These are phyloP conservation scores for Magnaporthales sp. DNA, from an alignment of 2,329 filamentous ascomycete genomes.

Conservation along the genomic window DNA sequence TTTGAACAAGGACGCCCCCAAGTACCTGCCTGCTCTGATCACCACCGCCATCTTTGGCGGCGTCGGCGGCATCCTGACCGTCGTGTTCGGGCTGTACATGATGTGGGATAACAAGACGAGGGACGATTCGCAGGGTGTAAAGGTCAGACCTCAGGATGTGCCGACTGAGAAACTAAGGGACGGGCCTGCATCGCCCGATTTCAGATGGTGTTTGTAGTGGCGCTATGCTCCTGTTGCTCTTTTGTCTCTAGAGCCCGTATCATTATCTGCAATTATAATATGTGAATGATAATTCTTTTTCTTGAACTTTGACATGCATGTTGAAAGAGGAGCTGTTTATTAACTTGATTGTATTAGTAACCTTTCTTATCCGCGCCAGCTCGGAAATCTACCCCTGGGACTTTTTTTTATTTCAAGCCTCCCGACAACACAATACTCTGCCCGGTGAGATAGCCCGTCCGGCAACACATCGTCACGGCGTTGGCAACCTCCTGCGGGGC, in stretches of 20 bases:
- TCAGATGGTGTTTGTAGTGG: conserved; percentile 38
- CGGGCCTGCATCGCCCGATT: conserved; percentile 42
- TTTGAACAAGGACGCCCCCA: conserved; percentile 50
- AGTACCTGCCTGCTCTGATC: conserved; percentile 57
- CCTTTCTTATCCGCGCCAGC: background rate
- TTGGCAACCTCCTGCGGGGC: conserved; percentile 51
- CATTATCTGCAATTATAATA: background rate
- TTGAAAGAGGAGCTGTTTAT: background rate
- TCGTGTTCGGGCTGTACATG: conserved; percentile 55
- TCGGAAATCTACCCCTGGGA: background rate
- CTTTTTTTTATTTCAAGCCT: conserved; percentile 34
- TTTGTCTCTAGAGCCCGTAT: background rate
- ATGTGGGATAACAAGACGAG: conserved; percentile 53
- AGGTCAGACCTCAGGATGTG: conserved; percentile 44
- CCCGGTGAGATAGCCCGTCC: conserved; percentile 52
- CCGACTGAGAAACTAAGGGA: conserved; percentile 47
- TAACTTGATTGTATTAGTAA: background rate
- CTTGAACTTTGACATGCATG: background rate
- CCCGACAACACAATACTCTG: conserved; percentile 45
- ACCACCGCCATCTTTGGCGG: conserved; percentile 58
- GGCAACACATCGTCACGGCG: conserved; percentile 50
- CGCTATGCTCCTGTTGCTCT: background rate
- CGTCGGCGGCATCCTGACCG: conserved; percentile 44
- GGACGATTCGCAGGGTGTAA: conserved; percentile 45
- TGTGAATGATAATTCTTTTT: background rate